A percentile compares a stretch with the other conserved stretches of the same genome.
Conservation (phyloP, 1,284 basidiomycete species). For the Rhodotorula sp. region DNA sequence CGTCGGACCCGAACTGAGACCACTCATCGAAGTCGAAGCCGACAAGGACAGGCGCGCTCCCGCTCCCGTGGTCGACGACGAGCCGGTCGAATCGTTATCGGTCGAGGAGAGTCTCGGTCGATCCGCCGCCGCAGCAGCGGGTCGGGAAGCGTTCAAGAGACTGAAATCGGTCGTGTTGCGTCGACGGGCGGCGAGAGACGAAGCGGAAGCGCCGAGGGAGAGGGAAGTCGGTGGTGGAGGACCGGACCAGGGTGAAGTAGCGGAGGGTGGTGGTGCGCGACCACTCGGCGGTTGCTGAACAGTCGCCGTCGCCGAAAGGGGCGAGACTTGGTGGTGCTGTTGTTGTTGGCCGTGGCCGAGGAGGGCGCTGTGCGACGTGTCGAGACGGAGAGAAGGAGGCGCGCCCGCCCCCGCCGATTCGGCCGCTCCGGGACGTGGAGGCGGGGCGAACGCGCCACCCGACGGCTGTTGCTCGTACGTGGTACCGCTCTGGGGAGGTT, state of each 20-base stretch:
- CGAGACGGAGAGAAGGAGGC: neutral
- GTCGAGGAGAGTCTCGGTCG: neutral
- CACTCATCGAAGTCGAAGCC: neutral
- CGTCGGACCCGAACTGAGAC: neutral
- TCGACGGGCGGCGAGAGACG: slow-evolving; percentile 16
- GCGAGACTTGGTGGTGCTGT: neutral
- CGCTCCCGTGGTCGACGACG: neutral
- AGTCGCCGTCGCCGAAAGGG: neutral
- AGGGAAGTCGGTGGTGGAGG: slow-evolving; percentile 19
- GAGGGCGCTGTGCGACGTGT: neutral
- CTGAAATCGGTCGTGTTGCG: slow-evolving; percentile 14
- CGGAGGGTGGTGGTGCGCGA: neutral
- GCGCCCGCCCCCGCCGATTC: too few relatives aligned
- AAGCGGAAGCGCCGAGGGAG: neutral
- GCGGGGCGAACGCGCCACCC: too few relatives aligned
- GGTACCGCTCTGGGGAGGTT: neutral
- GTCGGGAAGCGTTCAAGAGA: neutral
- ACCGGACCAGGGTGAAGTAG: slow-evolving; percentile 12
- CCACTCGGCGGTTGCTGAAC: neutral
- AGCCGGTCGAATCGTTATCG: neutral
- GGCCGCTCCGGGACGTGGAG: too few relatives aligned
- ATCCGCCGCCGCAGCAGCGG: neutral
- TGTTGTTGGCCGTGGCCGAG: neutral
- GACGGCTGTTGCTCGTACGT: too few relatives aligned
- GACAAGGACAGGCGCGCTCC: neutral